Conservation (phyloP, 345 rosid genomes). For the Lumnitzera racemosa region DNA sequence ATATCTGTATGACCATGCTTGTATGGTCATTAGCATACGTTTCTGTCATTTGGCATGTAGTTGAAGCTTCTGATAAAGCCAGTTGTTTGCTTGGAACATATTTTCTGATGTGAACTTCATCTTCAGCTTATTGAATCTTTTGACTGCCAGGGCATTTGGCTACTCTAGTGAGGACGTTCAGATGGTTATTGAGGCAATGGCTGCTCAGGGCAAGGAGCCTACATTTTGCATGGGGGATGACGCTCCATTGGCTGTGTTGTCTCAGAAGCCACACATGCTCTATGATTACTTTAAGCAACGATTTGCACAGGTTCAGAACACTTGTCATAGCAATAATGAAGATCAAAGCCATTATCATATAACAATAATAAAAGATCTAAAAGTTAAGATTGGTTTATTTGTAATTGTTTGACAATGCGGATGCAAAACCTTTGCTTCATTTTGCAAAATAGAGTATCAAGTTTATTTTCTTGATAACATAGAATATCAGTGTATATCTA, state of each 20-base stretch:
- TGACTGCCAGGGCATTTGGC: constrained; percentile 77
- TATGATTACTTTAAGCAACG: constrained; percentile 98
- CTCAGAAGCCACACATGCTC: constrained; percentile 88
- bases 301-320: constrained; percentile 81
- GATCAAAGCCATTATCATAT: background rate
- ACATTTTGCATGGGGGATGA: constrained; percentile 99
- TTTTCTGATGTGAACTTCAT: too few species aligned
- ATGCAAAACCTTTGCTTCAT: too few species aligned
- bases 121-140: constrained; percentile 8
- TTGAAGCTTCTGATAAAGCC: background rate
- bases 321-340: background rate
- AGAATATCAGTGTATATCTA: too few species aligned
- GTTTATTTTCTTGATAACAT: too few species aligned
- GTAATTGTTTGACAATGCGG: too few species aligned
- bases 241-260: constrained; percentile 77
- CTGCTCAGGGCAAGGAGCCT: constrained; percentile 96
- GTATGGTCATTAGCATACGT: too few species aligned
- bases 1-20: too few species aligned
- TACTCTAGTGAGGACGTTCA: constrained; percentile 99
- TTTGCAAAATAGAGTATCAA: too few species aligned
- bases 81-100: too few species aligned
- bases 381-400: too few species aligned
- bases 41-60: background rate
- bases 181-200: constrained; percentile 97
- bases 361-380: background rate